A percentile compares a stretch with the other conserved stretches of the same genome.
Evolutionary conservation across 208 protist genomes (phyloP).

Genomic region (Acanthamoeba culbertsoni): DNA sequence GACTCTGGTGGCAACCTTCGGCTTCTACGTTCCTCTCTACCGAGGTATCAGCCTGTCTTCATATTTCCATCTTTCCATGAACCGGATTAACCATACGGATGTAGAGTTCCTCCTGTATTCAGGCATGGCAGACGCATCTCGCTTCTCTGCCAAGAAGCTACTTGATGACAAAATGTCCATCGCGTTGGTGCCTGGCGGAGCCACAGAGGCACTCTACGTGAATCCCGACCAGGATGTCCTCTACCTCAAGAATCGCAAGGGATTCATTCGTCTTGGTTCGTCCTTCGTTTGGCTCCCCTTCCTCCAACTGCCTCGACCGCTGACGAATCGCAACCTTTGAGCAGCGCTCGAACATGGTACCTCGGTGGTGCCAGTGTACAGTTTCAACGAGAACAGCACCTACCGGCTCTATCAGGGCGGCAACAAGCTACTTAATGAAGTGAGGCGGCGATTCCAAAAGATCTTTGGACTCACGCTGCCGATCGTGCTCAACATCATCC

Average conservation of each 20-base stretch:
- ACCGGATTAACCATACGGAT: background rate
- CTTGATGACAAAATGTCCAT: background rate
- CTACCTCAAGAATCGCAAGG: slow-evolving; percentile 46
- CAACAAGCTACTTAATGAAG: background rate
- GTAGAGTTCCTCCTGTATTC: slow-evolving; percentile 38
- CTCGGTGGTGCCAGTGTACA: slow-evolving; percentile 19
- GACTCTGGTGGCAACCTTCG: background rate
- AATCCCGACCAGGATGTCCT: slow-evolving; percentile 16
- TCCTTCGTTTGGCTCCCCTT: background rate
- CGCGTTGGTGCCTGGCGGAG: slow-evolving; percentile 41
- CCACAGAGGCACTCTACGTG: slow-evolving; percentile 40
- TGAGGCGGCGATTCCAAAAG: background rate
- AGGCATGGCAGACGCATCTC: background rate
- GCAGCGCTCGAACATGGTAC: background rate
- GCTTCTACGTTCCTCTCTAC: slow-evolving; percentile 47
- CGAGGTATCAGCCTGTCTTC: background rate
- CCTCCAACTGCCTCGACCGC: no score
- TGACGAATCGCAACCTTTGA: background rate
- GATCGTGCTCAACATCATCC: slow-evolving; percentile 22
- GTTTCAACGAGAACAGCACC: slow-evolving; percentile 56
- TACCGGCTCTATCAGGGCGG: slow-evolving; percentile 39
- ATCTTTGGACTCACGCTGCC: slow-evolving; percentile 21
- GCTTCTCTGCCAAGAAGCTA: slow-evolving; percentile 45
- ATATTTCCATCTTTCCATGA: background rate
- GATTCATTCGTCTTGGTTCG: slow-evolving; percentile 13